These are phyloP conservation scores for Talaromyces sp. DNA, from an alignment of 2,329 filamentous ascomycete species.

Conservation along the genomic window DNA sequence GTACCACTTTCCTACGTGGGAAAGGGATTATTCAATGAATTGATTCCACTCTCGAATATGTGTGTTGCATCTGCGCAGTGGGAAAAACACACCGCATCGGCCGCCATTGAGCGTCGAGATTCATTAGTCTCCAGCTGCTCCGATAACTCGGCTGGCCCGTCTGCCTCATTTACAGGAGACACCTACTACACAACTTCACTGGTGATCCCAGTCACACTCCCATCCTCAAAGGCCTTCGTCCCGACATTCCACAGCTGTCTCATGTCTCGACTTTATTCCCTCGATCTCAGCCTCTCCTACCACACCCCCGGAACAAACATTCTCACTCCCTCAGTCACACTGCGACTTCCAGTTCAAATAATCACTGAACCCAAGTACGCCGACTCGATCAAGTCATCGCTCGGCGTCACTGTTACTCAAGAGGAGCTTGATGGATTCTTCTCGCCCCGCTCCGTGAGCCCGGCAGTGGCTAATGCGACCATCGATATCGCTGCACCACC, in stretches of 20 bases:
- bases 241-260: slow-evolving; percentile 73
- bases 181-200: slow-evolving; percentile 65
- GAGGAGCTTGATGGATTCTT: slow-evolving; percentile 35
- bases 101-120: slow-evolving; percentile 30
- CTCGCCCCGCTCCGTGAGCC: slow-evolving; percentile 29
- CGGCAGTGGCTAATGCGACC: slow-evolving; percentile 10
- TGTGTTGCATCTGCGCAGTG: slow-evolving; percentile 62
- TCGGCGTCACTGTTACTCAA: slow-evolving; percentile 24
- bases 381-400: slow-evolving; percentile 8
- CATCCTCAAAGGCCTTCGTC: slow-evolving; percentile 62
- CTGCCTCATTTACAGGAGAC: slow-evolving; percentile 39
- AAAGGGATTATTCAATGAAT: slow-evolving; percentile 57
- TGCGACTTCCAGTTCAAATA: slow-evolving; percentile 50
- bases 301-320: slow-evolving; percentile 52
- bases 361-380: slow-evolving; percentile 24
- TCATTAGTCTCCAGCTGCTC: slow-evolving; percentile 34
- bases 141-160: slow-evolving; percentile 35
- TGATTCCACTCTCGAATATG: slow-evolving; percentile 56
- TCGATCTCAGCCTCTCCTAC: slow-evolving; percentile 62
- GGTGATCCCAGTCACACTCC: slow-evolving; percentile 65
- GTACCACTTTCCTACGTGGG: slow-evolving; percentile 45
- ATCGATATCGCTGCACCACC: slow-evolving; percentile 21
- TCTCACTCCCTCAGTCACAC: slow-evolving; percentile 41
- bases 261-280: slow-evolving; percentile 63
- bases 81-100: slow-evolving; percentile 50